These are phyloP conservation scores for Apiospora kogelbergensis DNA, from an alignment of 2,329 filamentous ascomycete species.

Conservation along the genomic window DNA sequence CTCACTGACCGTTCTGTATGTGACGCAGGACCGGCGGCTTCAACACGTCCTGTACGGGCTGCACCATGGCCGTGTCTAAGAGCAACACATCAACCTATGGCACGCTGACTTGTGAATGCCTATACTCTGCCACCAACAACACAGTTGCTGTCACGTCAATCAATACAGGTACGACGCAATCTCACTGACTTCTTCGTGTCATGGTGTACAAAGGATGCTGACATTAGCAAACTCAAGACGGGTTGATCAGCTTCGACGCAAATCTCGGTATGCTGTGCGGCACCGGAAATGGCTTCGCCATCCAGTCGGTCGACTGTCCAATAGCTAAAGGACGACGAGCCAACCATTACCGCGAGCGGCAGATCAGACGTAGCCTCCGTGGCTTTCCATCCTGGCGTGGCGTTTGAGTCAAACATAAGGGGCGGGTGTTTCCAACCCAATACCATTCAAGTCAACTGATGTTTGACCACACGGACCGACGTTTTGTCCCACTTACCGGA, in stretches of 20 bases:
- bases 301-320: constrained; percentile 10
- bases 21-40: constrained; percentile 12
- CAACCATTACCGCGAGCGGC: neutral
- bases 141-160: constrained; percentile 7
- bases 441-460: neutral
- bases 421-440: neutral
- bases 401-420: neutral
- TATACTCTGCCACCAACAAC: constrained; percentile 3
- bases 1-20: neutral
- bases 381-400: neutral
- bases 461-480: neutral
- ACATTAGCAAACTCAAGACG: neutral
- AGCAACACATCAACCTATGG: constrained; percentile 13
- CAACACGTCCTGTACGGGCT: constrained; percentile 11
- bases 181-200: neutral
- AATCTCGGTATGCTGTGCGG: constrained; percentile 12
- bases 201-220: neutral
- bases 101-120: constrained; percentile 9
- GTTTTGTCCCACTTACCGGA: neutral
- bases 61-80: constrained; percentile 9
- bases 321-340: neutral
- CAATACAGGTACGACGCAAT: constrained; percentile 8
- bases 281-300: neutral
- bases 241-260: constrained; percentile 12
- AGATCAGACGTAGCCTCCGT: neutral